Base-by-base conservation (phyloP, 495 filamentous ascomycete genomes). In the Tuber indicum region DNA sequence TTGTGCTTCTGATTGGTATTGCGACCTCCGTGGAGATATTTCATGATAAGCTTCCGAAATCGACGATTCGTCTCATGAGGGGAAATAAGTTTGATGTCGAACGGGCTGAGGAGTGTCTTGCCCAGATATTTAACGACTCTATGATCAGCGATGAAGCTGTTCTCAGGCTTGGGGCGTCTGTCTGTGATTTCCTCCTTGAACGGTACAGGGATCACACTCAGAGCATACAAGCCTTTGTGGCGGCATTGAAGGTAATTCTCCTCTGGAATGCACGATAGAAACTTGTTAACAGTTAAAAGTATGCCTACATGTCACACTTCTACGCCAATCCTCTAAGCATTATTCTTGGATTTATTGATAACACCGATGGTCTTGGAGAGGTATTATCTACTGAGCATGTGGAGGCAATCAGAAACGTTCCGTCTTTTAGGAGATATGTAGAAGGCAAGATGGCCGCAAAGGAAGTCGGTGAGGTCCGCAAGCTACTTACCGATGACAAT, bases 241-340 rank as follows among this genome's bases (percentile, higher is more conserved):
- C 88, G 78, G 91, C 92, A 72, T 84, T 97, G 6, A 96, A 97
- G 87, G 93, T 94, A 86, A 82, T 83, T 74, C 21, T 41, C 70
- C 21, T 47, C 41, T 36, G n/a, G 14, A 10, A 36, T 23, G 45
- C 23, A 2, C 23, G 23, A 12, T 80, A 9, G 58, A 32, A 21
- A 32, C 62, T 36, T 42, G 49, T 49, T 81, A 71, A 81, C 26
- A 6, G 52, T 72, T 71, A 72, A 19, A 78, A 96, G 92, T 98
- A 98, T 85, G 89, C 91, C 21, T 95, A 96, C 79, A 98, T 99
- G 95, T 93, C 91, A 44, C 93, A 97, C 84, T 98, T 97, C 84
- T 98, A 95, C 82, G 92, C 92, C 62, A 97, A 98, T 83, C 89
- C 93, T 0, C 85, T 97, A n/a, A 92, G 92, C 69, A 85, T 93